Evolutionary conservation across 176 grass and related monocot genomes (phyloP), one percentile per base, ranked within the genome.

Genomic region (Eleusine indica): DNA sequence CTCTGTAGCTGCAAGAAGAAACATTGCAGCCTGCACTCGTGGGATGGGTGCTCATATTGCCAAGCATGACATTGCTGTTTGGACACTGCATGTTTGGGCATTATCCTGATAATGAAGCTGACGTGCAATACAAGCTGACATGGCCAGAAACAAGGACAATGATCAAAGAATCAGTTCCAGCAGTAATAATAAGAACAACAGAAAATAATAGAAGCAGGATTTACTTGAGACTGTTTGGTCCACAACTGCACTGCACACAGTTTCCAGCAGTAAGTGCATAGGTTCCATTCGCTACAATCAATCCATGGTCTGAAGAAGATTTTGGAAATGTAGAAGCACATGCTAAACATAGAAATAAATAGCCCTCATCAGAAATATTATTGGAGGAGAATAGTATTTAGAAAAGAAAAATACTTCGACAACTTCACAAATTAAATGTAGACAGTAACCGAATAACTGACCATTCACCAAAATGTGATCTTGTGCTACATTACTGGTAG

Each of bases 241-340:
- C 97, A 5, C 97, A 99, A 64, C 97, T 99, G 30, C 93, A 99
- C 43, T 96, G 93, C 52, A 99, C 89, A 49, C 93, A 99, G 46
- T 92, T 89, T 40, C 93, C 83, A 25, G 91, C 97, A 7, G 93
- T 92, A 65, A 99, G 89, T 1, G 67, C 86, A 66, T 96, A 99
- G 71, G 87, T 96, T 3, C 91, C 91, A 84, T 99, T 99, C 76
- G 97, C 93, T 58, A 92, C 97, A 18, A 99, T 39, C 88, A 99
- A 47, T 68, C 89, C 97, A 89, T 90, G 86, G 69, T 99, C 93
- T 52, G 89, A 92, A 37, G 97, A 83, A 29, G 77, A 86, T 18
- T 86, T 94, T 6, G 89, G 66, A 74, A 99, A 96, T 83, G 92
- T 48, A 5, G 97, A 96, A 74, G 91, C 79, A 86, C 97, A 99